Evolutionary conservation across 2,329 filamentous ascomycete genomes (phyloP).

Genomic region (Fonsecaea nubica): DNA sequence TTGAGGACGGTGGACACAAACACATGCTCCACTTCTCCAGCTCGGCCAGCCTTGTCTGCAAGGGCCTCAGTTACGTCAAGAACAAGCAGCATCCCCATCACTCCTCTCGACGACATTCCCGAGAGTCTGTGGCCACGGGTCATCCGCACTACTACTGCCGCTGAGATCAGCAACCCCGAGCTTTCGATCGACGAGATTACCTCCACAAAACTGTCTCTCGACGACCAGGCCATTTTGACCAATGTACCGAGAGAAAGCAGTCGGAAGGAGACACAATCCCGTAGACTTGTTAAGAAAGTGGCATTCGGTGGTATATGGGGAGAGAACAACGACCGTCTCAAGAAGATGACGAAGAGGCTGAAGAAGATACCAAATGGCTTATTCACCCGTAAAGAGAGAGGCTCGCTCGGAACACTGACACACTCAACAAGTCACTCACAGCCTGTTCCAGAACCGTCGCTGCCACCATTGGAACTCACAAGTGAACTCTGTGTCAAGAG

Average conservation of each 20-base stretch:
- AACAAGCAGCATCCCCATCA: conserved; percentile 28
- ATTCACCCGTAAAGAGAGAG: conserved; percentile 21
- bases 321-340: conserved; percentile 25
- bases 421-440: neutral
- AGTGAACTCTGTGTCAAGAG: conserved; percentile 19
- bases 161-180: conserved; percentile 29
- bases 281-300: conserved; percentile 10
- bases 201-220: conserved; percentile 33
- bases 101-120: conserved; percentile 35
- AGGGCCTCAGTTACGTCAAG: conserved; percentile 24
- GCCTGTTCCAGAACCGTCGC: conserved; percentile 4
- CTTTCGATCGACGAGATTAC: conserved; percentile 37
- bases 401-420: neutral
- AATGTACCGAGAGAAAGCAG: conserved; percentile 16
- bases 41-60: conserved; percentile 18
- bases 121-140: conserved; percentile 31
- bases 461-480: conserved; percentile 20
- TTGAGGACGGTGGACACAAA: conserved; percentile 21
- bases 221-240: conserved; percentile 32
- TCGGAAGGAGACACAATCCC: conserved; percentile 13
- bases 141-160: conserved; percentile 31
- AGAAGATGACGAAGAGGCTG: conserved; percentile 27
- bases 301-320: conserved; percentile 19
- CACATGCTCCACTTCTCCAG: conserved; percentile 8
- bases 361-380: conserved; percentile 25